Base-by-base conservation (phyloP, 257 asterid species). In the Anisodus acutangulus region DNA sequence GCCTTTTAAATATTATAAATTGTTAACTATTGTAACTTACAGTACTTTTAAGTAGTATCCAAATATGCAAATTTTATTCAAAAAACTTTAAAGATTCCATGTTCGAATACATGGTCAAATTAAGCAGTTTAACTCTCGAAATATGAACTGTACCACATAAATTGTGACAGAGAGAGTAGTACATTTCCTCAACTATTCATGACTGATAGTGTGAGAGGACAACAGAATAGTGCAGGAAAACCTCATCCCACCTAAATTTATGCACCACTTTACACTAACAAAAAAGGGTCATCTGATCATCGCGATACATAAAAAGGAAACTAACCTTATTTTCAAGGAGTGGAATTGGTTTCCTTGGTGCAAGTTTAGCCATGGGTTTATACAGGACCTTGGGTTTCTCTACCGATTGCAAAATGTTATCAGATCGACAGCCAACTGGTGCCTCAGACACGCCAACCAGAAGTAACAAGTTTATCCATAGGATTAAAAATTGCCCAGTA, bases 291-390 rank as follows among this genome's bases (percentile, higher is more conserved):
- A 15, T 10, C 3, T 7, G 11, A 22, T 22, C 26, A 22, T 22
- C 26, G 26, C 26, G 9, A 60, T 5, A 57, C 47, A 43, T 5
- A 62, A 16, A n/a, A 37, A 4, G 60, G 78, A 84, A 55, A 88
- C 97, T 86, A 45, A 94, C 98, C 95, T 89, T 83, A 87, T 94
- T 92, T 22, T 91, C 93, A 90, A 94, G 86, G 85, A 87, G 88
- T 84, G 99, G 84, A 82, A 90, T 87, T 17, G 93, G 84, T 66
- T 86, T 84, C 91, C 85, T 91, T 2, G 98, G 91, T 68, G 89
- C 97, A 19, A 90, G 92, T 92, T 87, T 95, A 49, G 99, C 95
- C 83, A 87, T 83, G 47, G 99, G 99, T 85, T 87, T 95, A 90
- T 89, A 91, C 8, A 93, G 85, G 84, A 94, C 90, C 84, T 83